These are phyloP conservation scores for Coemansia sp. DNA, from an alignment of 192 early-diverging fungal genomes.

Conservation along the genomic window DNA sequence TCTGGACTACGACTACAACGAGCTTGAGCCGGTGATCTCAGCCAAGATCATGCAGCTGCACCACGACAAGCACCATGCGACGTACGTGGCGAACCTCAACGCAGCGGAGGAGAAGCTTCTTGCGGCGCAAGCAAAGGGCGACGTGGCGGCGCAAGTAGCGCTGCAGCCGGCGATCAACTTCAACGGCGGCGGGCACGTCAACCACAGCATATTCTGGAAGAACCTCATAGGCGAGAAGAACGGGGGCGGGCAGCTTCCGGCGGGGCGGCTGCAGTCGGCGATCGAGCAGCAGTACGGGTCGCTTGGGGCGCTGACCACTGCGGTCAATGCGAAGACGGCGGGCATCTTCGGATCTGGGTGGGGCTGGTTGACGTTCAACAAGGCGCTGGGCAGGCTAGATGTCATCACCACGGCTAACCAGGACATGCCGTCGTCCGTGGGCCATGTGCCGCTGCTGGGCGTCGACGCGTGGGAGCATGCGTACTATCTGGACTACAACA, in stretches of 20 bases:
- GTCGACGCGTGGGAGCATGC: slow-evolving; percentile 97
- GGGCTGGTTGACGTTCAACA: slow-evolving; percentile 96
- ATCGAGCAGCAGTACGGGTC: slow-evolving; percentile 83
- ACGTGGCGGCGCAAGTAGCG: slow-evolving; percentile 71
- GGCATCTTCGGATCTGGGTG: slow-evolving; percentile 91
- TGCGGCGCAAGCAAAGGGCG: slow-evolving; percentile 64
- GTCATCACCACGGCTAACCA: slow-evolving; percentile 90
- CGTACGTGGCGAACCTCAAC: slow-evolving; percentile 87
- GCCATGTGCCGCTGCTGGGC: slow-evolving; percentile 80
- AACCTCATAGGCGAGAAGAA: slow-evolving; percentile 81
- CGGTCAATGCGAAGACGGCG: slow-evolving; percentile 77
- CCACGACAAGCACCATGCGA: slow-evolving; percentile 92
- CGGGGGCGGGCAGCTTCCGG: slow-evolving; percentile 72
- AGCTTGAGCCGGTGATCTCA: slow-evolving; percentile 90
- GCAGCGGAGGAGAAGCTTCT: slow-evolving; percentile 88
- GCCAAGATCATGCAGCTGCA: slow-evolving; percentile 94
- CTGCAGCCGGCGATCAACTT: slow-evolving; percentile 84
- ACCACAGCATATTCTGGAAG: slow-evolving; percentile 93
- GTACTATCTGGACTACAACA: slow-evolving; percentile 97
- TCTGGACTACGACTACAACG: slow-evolving; percentile 80
- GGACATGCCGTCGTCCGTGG: slow-evolving; percentile 61
- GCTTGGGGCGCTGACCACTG: slow-evolving; percentile 71
- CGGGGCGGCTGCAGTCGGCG: slow-evolving; percentile 63
- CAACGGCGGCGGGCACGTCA: slow-evolving; percentile 90
- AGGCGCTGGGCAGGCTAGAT: slow-evolving; percentile 70